Base-by-base conservation (phyloP, 1,284 basidiomycete genomes). In the Pyrrhoderma noxium region DNA sequence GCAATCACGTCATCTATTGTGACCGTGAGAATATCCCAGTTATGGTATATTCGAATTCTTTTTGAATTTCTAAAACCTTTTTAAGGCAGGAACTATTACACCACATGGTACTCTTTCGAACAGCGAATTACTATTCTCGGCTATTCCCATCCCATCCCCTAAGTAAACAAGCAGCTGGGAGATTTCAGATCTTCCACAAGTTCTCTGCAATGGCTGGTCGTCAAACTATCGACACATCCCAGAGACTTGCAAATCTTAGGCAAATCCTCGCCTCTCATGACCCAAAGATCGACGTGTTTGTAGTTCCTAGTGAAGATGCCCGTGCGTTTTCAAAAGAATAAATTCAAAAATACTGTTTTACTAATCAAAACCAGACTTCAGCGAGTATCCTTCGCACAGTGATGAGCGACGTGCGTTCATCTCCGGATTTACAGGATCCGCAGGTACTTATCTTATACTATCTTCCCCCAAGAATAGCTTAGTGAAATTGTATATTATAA, bases 391-490 rank as follows among this genome's bases (percentile, higher is more conserved):
- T 27, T 89, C 91, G 0, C 73, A 78, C 25, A 89, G 85, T 57
- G 93, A 97, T 67, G 76, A 89, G 51, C 76, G 93, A 42, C 76
- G 94, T 22, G 87, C 80, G 0, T 96, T 80, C 69, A 89, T 97
- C 56, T 92, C 91, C 35, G 90, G 90, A 9, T 98, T 98, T 70
- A 90, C 80, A 55, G 95, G 94, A 35, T 95, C 92, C 18, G 93
- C 94, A 55, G 94, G 91, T 81, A 57, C 19, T 18, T 8, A 14
- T 13, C 23, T 37, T 57, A 69, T 61, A 39, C 40, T 35, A 46
- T 49, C 14, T 54, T 59, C 42, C 45, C 60, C 38, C 13, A 53
- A 52, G n/a, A 34, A 22, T 38, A 22, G 39, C 14, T 7, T 36
- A 31, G 34, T 43, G 31, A 23, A 43, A 22, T 19, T 7, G 19